Evolutionary conservation across 2,329 filamentous ascomycete genomes (phyloP), one percentile per base, ranked within the genome.

Genomic region (Biscogniauxia marginata): DNA sequence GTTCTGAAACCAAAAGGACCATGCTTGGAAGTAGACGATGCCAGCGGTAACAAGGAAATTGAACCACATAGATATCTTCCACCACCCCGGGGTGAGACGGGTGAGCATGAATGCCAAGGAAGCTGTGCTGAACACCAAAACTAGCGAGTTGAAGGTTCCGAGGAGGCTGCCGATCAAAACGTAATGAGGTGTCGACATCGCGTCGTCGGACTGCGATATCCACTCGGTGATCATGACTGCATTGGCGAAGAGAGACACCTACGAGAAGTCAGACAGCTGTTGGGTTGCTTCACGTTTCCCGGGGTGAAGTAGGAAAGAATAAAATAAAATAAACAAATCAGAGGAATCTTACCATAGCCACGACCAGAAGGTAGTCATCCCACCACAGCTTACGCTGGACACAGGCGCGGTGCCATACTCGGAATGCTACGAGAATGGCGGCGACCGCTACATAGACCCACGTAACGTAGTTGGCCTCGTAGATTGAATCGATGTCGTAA

Each of bases 111-210:
- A 52, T 9, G 51, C 58, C 22, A 65, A 46, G 6, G 63, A 58
- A 4, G 58, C 61, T 49, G 63, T 65, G 54, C 61, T 59, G 18
- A 61, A 52, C 0, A 53, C 61, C n/a, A 63, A 22, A 23, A 61
- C 50, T 6, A 62, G 24, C 2, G 63, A 54, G 47, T 63, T 65
- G 51, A 61, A 60, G 34, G 58, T 19, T 4, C 60, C 58, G 52
- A 62, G 57, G 1, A 65, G 43, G 21, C 58, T 59, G 18, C 58
- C 56, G 7, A 34, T 54, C 51, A 65, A 34, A 22, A 24, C 19
- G 46, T 58, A 18, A 46, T 46, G 7, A 21, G n/a, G 4, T 2
- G 20, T 16, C 18, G 23, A 6, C n/a, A n/a, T n/a, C n/a, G n/a
- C n/a, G n/a, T n/a, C n/a, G n/a, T n/a, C n/a, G n/a, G n/a, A n/a